Percentiles rank a stretch among this genome's conserved stretches.
phyloP scores from a whole-genome alignment of 2,329 filamentous ascomycete genomes.

The Penicillium fuscoglaucum region DNA sequence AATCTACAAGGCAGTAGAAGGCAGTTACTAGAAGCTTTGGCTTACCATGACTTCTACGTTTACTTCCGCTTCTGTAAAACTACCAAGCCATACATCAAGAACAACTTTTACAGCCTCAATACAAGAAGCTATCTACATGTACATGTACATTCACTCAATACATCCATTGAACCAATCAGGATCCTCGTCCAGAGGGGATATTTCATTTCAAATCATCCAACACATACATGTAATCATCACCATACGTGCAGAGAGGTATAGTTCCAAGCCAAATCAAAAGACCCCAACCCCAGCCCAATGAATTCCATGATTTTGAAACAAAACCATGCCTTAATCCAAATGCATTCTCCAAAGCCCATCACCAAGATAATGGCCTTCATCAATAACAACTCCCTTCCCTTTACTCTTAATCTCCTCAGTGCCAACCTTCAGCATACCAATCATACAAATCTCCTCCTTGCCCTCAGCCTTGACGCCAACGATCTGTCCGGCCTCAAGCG shows the following conservation, averaged over 20 bases:
- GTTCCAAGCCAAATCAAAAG: background rate
- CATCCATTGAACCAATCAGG: background rate
- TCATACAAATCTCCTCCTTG: constrained; percentile 85
- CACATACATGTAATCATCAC: constrained; percentile 5
- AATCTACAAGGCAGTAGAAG: no score
- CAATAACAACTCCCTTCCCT: constrained; percentile 91
- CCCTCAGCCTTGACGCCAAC: constrained; percentile 91
- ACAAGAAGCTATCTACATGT: background rate
- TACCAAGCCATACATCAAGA: background rate
- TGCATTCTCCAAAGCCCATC: constrained; percentile 86
- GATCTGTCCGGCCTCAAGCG: constrained; percentile 76
- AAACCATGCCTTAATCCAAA: constrained; percentile 47
- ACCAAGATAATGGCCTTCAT: constrained; percentile 89
- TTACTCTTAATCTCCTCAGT: constrained; percentile 92
- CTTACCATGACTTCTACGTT: no score
- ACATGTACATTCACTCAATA: background rate
- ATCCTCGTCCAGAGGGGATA: background rate
- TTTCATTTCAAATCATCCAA: constrained; percentile 11
- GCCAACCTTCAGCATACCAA: constrained; percentile 78
- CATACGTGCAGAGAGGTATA: constrained; percentile 3
- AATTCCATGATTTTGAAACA: background rate
- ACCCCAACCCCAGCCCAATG: background rate
- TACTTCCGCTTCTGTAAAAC: background rate
- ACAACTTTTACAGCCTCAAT: background rate
- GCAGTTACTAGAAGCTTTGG: no score